phyloP scores from a whole-genome alignment of 192 early-diverging fungal genomes.

The Coemansia sp. region DNA sequence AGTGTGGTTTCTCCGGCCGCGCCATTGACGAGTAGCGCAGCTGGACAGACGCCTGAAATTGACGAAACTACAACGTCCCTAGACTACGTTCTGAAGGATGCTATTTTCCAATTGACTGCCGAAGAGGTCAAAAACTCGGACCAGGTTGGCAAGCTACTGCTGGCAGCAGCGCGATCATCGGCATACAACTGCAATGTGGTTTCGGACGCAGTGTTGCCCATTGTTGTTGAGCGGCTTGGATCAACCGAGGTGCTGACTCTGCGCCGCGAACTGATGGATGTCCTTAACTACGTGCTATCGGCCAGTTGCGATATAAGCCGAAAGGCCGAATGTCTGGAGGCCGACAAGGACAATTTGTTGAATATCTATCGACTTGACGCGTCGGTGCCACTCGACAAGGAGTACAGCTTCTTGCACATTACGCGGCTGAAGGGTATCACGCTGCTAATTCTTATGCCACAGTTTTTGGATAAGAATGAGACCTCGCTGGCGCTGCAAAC shows the following conservation, averaged over 20 bases:
- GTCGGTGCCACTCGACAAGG: constrained; percentile 61
- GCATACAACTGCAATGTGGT: constrained; percentile 56
- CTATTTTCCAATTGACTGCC: constrained; percentile 55
- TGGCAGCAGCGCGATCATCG: constrained; percentile 56
- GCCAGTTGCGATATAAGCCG: constrained; percentile 55
- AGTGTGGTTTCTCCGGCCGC: constrained; percentile 49
- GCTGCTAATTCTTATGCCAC: constrained; percentile 59
- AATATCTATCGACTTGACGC: constrained; percentile 68
- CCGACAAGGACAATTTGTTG: constrained; percentile 78
- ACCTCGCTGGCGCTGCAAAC: constrained; percentile 39
- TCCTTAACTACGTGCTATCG: constrained; percentile 71
- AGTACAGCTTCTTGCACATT: constrained; percentile 72
- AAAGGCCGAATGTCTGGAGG: constrained; percentile 57
- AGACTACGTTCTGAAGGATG: constrained; percentile 60
- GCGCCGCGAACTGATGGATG: constrained; percentile 62
- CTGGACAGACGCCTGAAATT: constrained; percentile 13
- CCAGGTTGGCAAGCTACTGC: constrained; percentile 64
- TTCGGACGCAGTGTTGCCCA: constrained; percentile 61
- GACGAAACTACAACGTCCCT: constrained; percentile 29
- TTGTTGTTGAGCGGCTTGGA: constrained; percentile 61
- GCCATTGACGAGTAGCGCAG: constrained; percentile 1
- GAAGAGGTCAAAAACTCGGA: constrained; percentile 70
- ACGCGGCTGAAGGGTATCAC: constrained; percentile 72
- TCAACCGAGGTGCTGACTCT: constrained; percentile 55
- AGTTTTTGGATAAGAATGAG: constrained; percentile 62